Percentiles rank a stretch among this genome's conserved stretches.
Conservation (phyloP, 148 eudicot species). For the Pouteria glomerata region DNA sequence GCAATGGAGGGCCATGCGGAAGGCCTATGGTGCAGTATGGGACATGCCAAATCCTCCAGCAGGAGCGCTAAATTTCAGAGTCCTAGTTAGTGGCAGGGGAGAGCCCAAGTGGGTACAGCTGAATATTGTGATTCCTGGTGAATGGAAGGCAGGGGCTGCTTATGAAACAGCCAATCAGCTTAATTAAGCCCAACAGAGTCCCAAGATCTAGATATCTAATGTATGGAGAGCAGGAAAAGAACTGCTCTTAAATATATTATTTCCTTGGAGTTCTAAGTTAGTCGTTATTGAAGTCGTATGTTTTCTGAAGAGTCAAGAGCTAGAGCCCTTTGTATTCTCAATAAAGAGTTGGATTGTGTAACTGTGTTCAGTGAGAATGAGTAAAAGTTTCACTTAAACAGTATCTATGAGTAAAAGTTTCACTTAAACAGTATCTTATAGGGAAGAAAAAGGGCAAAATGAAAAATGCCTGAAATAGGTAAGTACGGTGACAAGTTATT, state of each 20-base stretch:
- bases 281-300: not conserved
- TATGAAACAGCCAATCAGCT: slow-evolving; percentile 22
- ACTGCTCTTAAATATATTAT: not conserved
- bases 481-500: too few relatives aligned
- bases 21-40: slow-evolving; percentile 54
- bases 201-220: not conserved
- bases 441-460: too few relatives aligned
- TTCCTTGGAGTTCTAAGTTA: not conserved
- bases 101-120: slow-evolving; percentile 31
- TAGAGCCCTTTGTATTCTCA: not conserved
- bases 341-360: not conserved
- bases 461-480: too few relatives aligned
- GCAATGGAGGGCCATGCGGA: slow-evolving; percentile 49
- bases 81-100: slow-evolving; percentile 28
- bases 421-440: too few relatives aligned
- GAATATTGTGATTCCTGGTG: slow-evolving; percentile 23
- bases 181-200: not conserved
- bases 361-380: not conserved
- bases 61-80: slow-evolving; percentile 27
- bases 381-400: not conserved
- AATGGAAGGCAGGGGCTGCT: slow-evolving; percentile 33
- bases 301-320: not conserved
- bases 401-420: too few relatives aligned
- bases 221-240: not conserved
- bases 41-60: slow-evolving; percentile 54